These are phyloP conservation scores for Allomyces javanicus DNA, from an alignment of 192 early-diverging fungal species.

Conservation along the genomic window DNA sequence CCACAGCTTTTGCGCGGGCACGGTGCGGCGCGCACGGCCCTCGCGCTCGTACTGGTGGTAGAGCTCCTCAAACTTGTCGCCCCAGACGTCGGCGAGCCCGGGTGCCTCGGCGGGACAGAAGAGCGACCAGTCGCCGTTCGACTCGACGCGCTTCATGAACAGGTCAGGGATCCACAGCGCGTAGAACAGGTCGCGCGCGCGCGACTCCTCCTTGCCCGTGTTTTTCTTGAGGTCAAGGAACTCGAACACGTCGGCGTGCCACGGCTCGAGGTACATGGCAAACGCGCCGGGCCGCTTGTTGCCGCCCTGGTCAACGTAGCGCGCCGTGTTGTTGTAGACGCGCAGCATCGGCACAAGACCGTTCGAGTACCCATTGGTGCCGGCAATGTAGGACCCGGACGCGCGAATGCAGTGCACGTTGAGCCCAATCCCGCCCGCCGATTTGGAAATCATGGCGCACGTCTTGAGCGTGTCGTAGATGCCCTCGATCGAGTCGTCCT, in stretches of 20 bases:
- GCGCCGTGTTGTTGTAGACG: slow-evolving; percentile 94
- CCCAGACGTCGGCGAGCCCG: slow-evolving; percentile 77
- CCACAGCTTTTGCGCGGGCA: slow-evolving; percentile 97
- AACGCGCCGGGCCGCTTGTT: slow-evolving; percentile 97
- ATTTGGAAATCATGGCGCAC: slow-evolving; percentile 95
- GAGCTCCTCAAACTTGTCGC: slow-evolving; percentile 73
- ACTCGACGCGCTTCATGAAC: slow-evolving; percentile 94
- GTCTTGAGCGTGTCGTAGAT: slow-evolving; percentile 95
- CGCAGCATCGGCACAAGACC: slow-evolving; percentile 94
- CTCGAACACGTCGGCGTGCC: slow-evolving; percentile 94
- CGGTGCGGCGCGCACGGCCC: slow-evolving; percentile 65
- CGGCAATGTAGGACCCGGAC: slow-evolving; percentile 88
- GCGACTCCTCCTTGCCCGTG: slow-evolving; percentile 90
- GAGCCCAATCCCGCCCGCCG: slow-evolving; percentile 90
- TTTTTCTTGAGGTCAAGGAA: slow-evolving; percentile 95
- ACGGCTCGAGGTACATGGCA: slow-evolving; percentile 95
- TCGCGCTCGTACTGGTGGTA: slow-evolving; percentile 68
- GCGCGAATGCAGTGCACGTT: slow-evolving; percentile 95
- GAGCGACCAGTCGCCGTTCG: slow-evolving; percentile 79
- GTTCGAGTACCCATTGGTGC: slow-evolving; percentile 91
- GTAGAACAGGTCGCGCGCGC: slow-evolving; percentile 93
- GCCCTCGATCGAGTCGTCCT: slow-evolving; percentile 92
- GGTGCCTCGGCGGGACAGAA: slow-evolving; percentile 91
- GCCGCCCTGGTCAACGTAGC: slow-evolving; percentile 98
- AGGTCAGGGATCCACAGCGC: slow-evolving; percentile 94